Evolutionary conservation across 495 filamentous ascomycete genomes (phyloP).

Genomic region (Halenospora varia): DNA sequence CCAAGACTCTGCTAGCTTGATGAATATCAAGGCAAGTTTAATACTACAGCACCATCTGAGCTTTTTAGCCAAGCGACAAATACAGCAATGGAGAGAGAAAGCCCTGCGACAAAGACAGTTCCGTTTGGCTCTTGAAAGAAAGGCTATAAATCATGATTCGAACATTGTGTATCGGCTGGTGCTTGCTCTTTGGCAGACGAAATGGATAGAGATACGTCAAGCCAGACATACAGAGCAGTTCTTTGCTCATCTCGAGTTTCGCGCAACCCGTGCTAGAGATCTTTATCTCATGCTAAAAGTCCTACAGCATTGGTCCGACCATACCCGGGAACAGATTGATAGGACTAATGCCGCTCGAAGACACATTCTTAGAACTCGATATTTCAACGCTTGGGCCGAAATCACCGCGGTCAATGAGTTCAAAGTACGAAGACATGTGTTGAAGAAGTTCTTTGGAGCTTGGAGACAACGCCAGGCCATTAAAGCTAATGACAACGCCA

Average conservation of each 20-base stretch:
- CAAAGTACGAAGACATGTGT: slow-evolving; percentile 59
- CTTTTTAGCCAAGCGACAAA: slow-evolving; percentile 40
- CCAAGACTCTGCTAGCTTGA: slow-evolving; percentile 4
- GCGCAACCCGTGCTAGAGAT: slow-evolving; percentile 58
- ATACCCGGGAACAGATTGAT: slow-evolving; percentile 53
- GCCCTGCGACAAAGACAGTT: slow-evolving; percentile 41
- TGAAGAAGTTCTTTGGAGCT: slow-evolving; percentile 50
- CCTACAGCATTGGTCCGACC: slow-evolving; percentile 69
- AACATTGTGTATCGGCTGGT: slow-evolving; percentile 50
- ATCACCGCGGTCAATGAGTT: slow-evolving; percentile 67
- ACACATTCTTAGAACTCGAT: slow-evolving; percentile 66
- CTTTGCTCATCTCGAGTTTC: slow-evolving; percentile 55
- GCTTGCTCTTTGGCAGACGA: slow-evolving; percentile 54
- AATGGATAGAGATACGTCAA: slow-evolving; percentile 43
- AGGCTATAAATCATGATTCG: slow-evolving; percentile 49
- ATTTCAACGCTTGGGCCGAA: slow-evolving; percentile 73
- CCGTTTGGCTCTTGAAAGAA: slow-evolving; percentile 41
- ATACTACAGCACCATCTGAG: slow-evolving; percentile 37
- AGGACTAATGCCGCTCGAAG: slow-evolving; percentile 49
- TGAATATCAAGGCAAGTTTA: slow-evolving; percentile 18
- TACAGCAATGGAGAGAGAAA: slow-evolving; percentile 52
- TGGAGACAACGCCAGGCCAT: slow-evolving; percentile 47
- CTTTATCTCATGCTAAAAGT: slow-evolving; percentile 66
- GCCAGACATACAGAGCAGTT: slow-evolving; percentile 52
- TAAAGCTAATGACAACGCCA: slow-evolving; percentile 30